Evolutionary conservation across 805 yeast genomes (phyloP).

Genomic region (Ogataea nonfermentans): DNA sequence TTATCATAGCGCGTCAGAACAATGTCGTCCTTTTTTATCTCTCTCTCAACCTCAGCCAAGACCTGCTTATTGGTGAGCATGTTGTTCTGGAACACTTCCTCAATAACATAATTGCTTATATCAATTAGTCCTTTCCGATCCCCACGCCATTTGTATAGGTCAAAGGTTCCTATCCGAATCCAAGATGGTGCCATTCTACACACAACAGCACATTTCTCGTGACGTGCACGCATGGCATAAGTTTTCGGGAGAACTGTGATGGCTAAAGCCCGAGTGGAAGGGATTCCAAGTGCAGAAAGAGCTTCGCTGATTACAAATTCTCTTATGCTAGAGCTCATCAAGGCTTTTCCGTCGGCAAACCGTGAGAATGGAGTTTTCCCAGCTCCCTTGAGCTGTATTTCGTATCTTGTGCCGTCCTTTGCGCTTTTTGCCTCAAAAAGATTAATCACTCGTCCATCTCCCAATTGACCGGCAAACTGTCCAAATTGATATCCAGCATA

Average conservation of each 20-base stretch:
- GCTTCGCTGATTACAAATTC: slow-evolving; percentile 87
- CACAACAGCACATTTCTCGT: slow-evolving; percentile 83
- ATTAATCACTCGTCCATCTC: slow-evolving; percentile 90
- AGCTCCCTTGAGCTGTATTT: slow-evolving; percentile 85
- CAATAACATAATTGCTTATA: slow-evolving; percentile 71
- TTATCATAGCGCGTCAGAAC: slow-evolving; percentile 59
- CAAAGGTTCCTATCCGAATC: slow-evolving; percentile 88
- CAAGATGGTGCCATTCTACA: slow-evolving; percentile 81
- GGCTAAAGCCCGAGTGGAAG: slow-evolving; percentile 81
- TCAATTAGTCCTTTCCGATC: slow-evolving; percentile 60
- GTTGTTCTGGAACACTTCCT: slow-evolving; percentile 49
- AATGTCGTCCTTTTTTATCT: slow-evolving; percentile 20
- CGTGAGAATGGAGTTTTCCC: slow-evolving; percentile 91
- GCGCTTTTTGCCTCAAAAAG: slow-evolving; percentile 65
- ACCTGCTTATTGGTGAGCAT: slow-evolving; percentile 33
- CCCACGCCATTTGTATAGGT: slow-evolving; percentile 70
- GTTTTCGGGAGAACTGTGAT: slow-evolving; percentile 72
- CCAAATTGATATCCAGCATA: slow-evolving; percentile 98
- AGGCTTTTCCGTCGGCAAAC: slow-evolving; percentile 97
- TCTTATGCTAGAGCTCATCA: slow-evolving; percentile 79
- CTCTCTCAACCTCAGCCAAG: slow-evolving; percentile 28
- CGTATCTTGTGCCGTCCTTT: slow-evolving; percentile 44
- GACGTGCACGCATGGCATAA: slow-evolving; percentile 65
- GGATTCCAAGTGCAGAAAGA: slow-evolving; percentile 75
- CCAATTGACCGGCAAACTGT: slow-evolving; percentile 92